These are phyloP conservation scores for Arthrocladium fulminans DNA, from an alignment of 2,329 filamentous ascomycete species.

Conservation along the genomic window DNA sequence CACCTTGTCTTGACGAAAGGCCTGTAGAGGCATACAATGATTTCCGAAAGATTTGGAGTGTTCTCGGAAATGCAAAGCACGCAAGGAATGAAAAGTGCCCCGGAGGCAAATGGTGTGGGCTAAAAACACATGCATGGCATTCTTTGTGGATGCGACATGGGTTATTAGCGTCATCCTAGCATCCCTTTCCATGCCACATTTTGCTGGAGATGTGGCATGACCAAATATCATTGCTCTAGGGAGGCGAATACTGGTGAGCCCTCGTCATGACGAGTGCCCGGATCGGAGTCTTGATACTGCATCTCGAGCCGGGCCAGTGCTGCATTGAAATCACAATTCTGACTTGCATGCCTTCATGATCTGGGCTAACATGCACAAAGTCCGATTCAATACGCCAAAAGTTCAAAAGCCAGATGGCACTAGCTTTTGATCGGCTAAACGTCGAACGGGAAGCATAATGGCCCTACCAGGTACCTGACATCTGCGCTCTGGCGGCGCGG, in stretches of 20 bases:
- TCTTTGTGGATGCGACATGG: not conserved
- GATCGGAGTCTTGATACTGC: not conserved
- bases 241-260: not conserved
- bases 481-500: too few species aligned
- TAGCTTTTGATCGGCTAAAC: too few species aligned
- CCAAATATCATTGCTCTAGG: not conserved
- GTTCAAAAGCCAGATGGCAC: not conserved
- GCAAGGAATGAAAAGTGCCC: not conserved
- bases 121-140: not conserved
- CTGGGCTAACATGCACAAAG: not conserved
- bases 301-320: not conserved
- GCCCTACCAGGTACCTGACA: too few species aligned
- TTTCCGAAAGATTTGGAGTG: not conserved
- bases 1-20: not conserved
- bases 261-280: not conserved
- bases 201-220: not conserved
- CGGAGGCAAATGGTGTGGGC: not conserved
- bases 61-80: not conserved
- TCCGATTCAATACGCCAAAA: not conserved
- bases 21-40: not conserved
- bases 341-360: not conserved
- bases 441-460: too few species aligned
- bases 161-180: not conserved
- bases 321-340: not conserved
- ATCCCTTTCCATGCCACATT: not conserved